Percentiles rank a stretch among this genome's conserved stretches.
Conservation (phyloP, 2,329 filamentous ascomycete genomes). For the Aspergillus neoniger region DNA sequence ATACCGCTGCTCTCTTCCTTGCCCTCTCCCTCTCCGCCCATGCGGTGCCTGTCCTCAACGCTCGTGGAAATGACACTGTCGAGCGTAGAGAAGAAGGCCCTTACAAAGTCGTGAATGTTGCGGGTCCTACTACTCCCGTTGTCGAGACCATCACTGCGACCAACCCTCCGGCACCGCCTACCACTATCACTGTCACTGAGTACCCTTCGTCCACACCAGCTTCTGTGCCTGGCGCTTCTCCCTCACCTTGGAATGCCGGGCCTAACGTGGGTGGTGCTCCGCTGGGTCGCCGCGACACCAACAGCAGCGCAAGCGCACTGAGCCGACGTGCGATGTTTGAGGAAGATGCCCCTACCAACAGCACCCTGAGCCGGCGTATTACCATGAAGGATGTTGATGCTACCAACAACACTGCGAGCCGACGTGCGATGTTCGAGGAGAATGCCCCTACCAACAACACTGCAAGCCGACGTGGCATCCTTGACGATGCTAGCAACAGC, state of each 20-base stretch:
- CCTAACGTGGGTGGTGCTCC: neutral
- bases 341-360: neutral
- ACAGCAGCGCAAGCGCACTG: neutral
- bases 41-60: constrained; percentile 31
- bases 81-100: constrained; percentile 25
- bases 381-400: too few relatives aligned
- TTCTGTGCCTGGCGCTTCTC: constrained; percentile 22
- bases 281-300: constrained; percentile 7
- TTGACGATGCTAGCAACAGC: too few relatives aligned
- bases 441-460: too few relatives aligned
- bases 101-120: constrained; percentile 39
- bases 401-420: too few relatives aligned
- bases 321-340: too few relatives aligned
- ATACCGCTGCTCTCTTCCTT: constrained; percentile 30
- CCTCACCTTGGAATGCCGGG: constrained; percentile 1
- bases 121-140: constrained; percentile 23
- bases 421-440: too few relatives aligned
- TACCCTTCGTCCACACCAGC: constrained; percentile 24
- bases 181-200: constrained; percentile 28
- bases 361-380: too few relatives aligned
- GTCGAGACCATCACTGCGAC: constrained; percentile 21
- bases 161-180: constrained; percentile 20
- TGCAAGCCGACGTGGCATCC: too few relatives aligned
- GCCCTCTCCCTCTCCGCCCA: constrained; percentile 32
- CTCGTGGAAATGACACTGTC: constrained; percentile 23